Base-by-base conservation (phyloP, 495 filamentous ascomycete genomes). In the Haplographium delicatum region DNA sequence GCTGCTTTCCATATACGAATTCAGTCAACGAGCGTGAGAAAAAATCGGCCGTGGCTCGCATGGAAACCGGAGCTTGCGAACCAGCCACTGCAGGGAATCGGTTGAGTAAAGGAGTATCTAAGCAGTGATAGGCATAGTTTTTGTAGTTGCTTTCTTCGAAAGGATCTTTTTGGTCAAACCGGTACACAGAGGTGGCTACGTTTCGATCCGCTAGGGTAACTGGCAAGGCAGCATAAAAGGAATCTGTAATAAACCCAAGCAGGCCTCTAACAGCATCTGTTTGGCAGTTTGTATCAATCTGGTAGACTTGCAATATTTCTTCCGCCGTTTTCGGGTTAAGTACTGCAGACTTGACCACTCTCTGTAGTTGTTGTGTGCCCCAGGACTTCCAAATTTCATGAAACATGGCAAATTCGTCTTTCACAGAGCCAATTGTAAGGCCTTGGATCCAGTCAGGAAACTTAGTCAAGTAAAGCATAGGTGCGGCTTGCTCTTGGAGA, bases 81-180 rank as follows among this genome's bases (percentile, higher is more conserved):
- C 42, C 42, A 44, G 42, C 20, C 3, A 44, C 42, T 9, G 42
- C 42, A 15, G 42, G 42, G 3, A 44, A 15, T 5, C 42, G 42
- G 22, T 15, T 6, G 15, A 44, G 15, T 3, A 44, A 18, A 16
- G 15, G 4, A 30, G 3, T 44, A 16, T 44, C 42, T 3, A 44
- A 25, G 18, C 42, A 5, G 25, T 44, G 42, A 44, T 44, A 44
- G 42, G 42, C 42, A 16, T 44, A 44, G 3, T 15, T 25, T 44
- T 44, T 44, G 25, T 44, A 44, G 3, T 6, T 15, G 15, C 42
- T 44, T 16, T 16, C 42, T 4, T 44, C 23, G 15, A 44, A 44
- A 16, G 42, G 3, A 16, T 44, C 42, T 44, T 3, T 20, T 44
- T 44, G 42, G 25, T 44, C 42, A 26, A 44, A 44, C 15, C 25